Evolutionary conservation across 345 rosid species (phyloP).

Genomic region (Odontarrhena argentea): DNA sequence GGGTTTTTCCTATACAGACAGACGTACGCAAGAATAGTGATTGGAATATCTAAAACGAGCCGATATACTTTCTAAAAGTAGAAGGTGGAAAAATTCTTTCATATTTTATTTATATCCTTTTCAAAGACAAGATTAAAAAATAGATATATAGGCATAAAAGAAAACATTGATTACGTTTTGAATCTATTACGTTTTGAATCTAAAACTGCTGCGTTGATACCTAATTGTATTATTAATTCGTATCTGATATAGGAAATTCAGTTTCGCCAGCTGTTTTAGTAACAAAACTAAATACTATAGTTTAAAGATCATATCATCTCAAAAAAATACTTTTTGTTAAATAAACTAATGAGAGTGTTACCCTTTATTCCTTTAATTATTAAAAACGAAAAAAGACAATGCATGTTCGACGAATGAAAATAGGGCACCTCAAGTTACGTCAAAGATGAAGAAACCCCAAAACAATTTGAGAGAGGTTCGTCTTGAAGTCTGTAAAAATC

Average conservation of each 20-base stretch:
- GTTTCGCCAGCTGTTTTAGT: conserved; percentile 27
- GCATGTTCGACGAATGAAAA: too few relatives aligned
- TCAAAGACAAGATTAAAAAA: conserved; percentile 5
- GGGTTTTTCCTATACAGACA: conserved; percentile 29
- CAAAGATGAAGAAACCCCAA: too few relatives aligned
- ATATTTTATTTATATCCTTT: conserved; percentile 20
- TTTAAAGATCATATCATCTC: too few relatives aligned
- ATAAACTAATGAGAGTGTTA: too few relatives aligned
- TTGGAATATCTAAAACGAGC: not conserved
- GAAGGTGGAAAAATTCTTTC: conserved; percentile 12
- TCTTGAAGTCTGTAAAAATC: too few relatives aligned
- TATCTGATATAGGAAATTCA: not conserved
- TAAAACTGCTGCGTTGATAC: conserved; percentile 30
- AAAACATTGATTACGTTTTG: conserved; percentile 22
- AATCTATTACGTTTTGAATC: conserved; percentile 29
- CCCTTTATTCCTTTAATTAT: too few relatives aligned
- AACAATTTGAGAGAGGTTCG: too few relatives aligned
- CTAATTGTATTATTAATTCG: conserved; percentile 28
- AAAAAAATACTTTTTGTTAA: too few relatives aligned
- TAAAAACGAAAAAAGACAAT: too few relatives aligned
- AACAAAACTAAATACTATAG: not conserved
- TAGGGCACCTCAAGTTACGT: too few relatives aligned
- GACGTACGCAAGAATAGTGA: conserved; percentile 17
- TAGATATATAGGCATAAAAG: not conserved
- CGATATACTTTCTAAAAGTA: conserved; percentile 34